These are phyloP conservation scores for Backusella australiensis DNA, from an alignment of 192 early-diverging fungal species.

Conservation along the genomic window DNA sequence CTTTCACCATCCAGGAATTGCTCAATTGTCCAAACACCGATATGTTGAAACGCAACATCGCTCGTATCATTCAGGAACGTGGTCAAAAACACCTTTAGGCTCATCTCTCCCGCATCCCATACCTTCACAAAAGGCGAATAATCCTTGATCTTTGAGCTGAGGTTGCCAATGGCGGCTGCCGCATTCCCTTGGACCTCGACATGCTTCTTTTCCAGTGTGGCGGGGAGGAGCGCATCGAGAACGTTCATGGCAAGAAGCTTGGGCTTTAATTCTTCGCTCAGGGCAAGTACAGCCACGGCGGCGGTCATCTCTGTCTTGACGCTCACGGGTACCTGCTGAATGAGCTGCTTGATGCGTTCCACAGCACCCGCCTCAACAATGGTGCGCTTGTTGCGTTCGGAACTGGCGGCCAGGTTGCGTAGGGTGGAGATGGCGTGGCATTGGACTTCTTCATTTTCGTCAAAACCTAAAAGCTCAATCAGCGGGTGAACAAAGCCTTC, in stretches of 20 bases:
- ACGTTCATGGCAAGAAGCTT: slow-evolving; percentile 58
- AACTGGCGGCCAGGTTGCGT: slow-evolving; percentile 78
- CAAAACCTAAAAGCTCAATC: slow-evolving; percentile 60
- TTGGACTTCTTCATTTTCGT: slow-evolving; percentile 80
- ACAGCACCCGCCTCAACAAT: slow-evolving; percentile 77
- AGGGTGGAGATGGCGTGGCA: slow-evolving; percentile 84
- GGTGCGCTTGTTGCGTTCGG: slow-evolving; percentile 69
- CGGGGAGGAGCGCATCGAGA: slow-evolving; percentile 64
- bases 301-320: slow-evolving; percentile 83
- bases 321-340: slow-evolving; percentile 49
- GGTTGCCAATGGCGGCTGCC: slow-evolving; percentile 72
- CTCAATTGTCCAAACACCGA: slow-evolving; percentile 83
- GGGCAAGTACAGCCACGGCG: slow-evolving; percentile 76
- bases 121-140: slow-evolving; percentile 59
- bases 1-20: slow-evolving; percentile 66
- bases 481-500: slow-evolving; percentile 71
- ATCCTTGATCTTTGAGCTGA: slow-evolving; percentile 64
- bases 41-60: slow-evolving; percentile 73
- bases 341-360: slow-evolving; percentile 64
- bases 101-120: slow-evolving; percentile 61
- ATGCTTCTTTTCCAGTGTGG: slow-evolving; percentile 44
- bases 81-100: slow-evolving; percentile 63
- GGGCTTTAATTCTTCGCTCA: slow-evolving; percentile 70
- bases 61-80: slow-evolving; percentile 58
- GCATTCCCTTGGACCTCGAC: slow-evolving; percentile 76